Conservation (phyloP, 2,329 filamentous ascomycete species). For the Verticillium longisporum region DNA sequence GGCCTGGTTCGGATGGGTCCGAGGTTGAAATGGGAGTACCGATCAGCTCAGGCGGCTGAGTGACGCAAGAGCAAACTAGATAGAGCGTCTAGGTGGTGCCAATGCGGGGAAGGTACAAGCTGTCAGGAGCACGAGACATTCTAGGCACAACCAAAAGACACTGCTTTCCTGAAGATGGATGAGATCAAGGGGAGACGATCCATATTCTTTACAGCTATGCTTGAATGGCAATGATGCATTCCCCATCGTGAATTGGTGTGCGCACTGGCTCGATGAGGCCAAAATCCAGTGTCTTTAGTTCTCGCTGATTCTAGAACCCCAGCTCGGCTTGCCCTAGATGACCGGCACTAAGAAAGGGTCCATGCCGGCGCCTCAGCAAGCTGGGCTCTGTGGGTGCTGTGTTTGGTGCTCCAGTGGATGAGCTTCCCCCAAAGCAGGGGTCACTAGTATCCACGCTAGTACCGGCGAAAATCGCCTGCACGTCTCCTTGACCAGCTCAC, state of each 20-base stretch:
- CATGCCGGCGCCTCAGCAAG: neutral
- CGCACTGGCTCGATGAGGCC: neutral
- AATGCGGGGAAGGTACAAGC: neutral
- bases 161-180: no score
- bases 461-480: neutral
- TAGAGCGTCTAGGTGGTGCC: neutral
- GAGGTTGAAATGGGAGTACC: neutral
- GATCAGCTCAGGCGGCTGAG: slow-evolving; percentile 1
- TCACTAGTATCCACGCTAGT: neutral
- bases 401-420: neutral
- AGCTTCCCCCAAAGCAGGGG: neutral
- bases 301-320: slow-evolving; percentile 11
- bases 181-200: no score
- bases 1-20: no score
- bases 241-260: neutral
- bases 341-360: neutral
- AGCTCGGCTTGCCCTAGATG: neutral
- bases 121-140: neutral
- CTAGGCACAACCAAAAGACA: neutral
- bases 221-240: neutral
- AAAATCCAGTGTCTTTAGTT: slow-evolving; percentile 9
- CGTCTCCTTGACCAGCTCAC: neutral
- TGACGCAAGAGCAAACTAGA: neutral
- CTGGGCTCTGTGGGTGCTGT: neutral
- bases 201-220: no score